Base-by-base conservation (phyloP, 75 land plant species). In the Cupressus sempervirens region DNA sequence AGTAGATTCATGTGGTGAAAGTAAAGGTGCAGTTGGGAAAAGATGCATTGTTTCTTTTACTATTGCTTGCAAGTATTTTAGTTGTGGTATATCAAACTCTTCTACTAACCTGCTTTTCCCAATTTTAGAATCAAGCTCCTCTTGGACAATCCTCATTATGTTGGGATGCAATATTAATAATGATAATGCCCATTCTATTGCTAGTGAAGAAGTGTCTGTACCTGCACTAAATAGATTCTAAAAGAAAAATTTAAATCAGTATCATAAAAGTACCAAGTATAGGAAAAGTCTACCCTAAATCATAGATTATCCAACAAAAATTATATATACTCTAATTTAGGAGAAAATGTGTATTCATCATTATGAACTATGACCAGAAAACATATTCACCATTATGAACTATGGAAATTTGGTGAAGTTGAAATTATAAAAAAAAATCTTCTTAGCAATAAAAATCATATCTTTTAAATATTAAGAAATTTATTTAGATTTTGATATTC, bases 21-120 rank as follows among this genome's bases (percentile, higher is more conserved):
- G 88, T 56, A 93, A 87, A 0, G 96, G 92, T 18, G 88, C 88
- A 2, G 96, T 84, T 8, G 96, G 95, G 87, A 93, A 95, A 86
- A 95, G 86, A 5, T 93, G 88, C 85, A 95, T 87, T 54, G 88
- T 88, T 83, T 95, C 95, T 84, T 95, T 95, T 74, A 92, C 53
- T 12, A 93, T 58, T 84, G 95, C 93, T 35, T 88, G 88, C 72
- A 95, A 77, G 84, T 87, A 89, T 32, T 88, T 83, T 13, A 94
- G 88, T 86, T 13, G 82, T 82, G 62, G 75, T 7, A 65, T 29
- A 9, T 84, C 85, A 35, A 53, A 8, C 7, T 84, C 85, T 15
- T 41, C 11, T 68, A 68, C 14, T 32, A 2, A 3, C 3, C 76
- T 32, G 2, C 32, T 73, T 13, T 32, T 10, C 3, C 36, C 76